These are phyloP conservation scores for Globisporangium ultimum DNA, from an alignment of 352 stramenopile genomes.

Conservation along the genomic window DNA sequence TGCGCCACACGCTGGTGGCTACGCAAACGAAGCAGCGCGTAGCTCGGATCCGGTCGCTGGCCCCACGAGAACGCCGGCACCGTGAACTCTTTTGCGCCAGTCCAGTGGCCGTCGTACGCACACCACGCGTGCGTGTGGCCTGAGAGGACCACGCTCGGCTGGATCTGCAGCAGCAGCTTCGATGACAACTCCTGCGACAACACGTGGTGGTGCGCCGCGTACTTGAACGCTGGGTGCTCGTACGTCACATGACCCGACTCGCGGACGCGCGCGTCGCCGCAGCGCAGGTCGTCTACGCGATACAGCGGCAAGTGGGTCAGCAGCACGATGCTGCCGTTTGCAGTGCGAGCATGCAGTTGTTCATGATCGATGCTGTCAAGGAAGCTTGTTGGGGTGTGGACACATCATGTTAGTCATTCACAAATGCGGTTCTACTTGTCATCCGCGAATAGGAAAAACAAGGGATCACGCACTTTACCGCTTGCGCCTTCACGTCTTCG, in stretches of 20 bases:
- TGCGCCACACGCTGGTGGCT: constrained; percentile 3
- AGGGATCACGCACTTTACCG: constrained; percentile 30
- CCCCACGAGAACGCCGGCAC: constrained; percentile 77
- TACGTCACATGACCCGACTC: constrained; percentile 79
- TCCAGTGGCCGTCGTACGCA: constrained; percentile 28
- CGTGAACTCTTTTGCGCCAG: constrained; percentile 47
- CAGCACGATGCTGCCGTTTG: constrained; percentile 35
- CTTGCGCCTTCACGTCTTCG: constrained; percentile 43
- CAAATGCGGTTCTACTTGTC: too few species aligned
- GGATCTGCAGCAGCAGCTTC: constrained; percentile 45
- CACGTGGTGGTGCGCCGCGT: constrained; percentile 65
- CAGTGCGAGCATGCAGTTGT: constrained; percentile 15
- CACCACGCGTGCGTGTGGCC: constrained; percentile 79
- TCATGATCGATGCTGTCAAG: constrained; percentile 37
- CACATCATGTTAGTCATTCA: too few species aligned
- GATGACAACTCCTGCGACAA: constrained; percentile 50
- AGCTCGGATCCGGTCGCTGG: constrained; percentile 75
- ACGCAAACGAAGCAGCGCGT: constrained; percentile 42
- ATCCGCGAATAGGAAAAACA: neutral
- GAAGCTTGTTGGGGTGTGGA: constrained; percentile 26
- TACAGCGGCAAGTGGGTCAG: constrained; percentile 65
- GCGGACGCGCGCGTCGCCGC: constrained; percentile 35
- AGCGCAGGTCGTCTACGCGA: constrained; percentile 52
- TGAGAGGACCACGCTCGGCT: constrained; percentile 56
- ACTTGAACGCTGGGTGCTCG: constrained; percentile 62